Conservation (phyloP, 306 rosid genomes). For the Clitoria ternatea region DNA sequence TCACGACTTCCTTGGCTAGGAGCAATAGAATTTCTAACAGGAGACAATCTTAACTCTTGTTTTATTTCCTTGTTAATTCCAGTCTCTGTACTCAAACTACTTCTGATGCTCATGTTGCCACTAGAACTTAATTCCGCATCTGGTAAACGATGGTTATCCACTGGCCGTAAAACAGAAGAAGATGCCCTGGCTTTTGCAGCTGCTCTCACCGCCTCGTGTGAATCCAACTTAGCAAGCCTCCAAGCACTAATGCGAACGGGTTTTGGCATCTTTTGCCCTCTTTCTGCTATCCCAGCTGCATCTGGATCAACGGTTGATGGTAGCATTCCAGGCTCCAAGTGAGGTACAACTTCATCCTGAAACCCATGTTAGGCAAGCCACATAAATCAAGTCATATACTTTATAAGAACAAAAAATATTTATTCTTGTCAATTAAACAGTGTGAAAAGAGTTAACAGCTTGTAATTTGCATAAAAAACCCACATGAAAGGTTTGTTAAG, state of each 20-base stretch:
- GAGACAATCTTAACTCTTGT: conserved; percentile 59
- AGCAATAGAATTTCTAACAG: conserved; percentile 61
- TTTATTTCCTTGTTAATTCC: conserved; percentile 69
- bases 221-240: conserved; percentile 93
- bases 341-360: conserved; percentile 97
- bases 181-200: conserved; percentile 99
- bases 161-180: conserved; percentile 84
- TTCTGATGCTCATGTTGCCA: conserved; percentile 81
- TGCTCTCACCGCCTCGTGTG: conserved; percentile 77
- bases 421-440: conserved; percentile 14
- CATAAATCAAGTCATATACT: conserved; percentile 13
- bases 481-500: background rate
- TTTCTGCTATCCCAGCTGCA: conserved; percentile 71
- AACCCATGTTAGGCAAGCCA: conserved; percentile 24
- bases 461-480: background rate
- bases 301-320: conserved; percentile 98
- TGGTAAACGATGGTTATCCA: conserved; percentile 55
- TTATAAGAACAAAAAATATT: background rate
- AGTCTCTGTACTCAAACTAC: conserved; percentile 79
- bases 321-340: conserved; percentile 97
- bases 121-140: conserved; percentile 82
- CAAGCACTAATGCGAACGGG: conserved; percentile 89
- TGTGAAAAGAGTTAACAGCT: background rate
- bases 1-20: conserved; percentile 91
- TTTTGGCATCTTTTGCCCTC: conserved; percentile 63